Evolutionary conservation across 73 alveolate genomes (phyloP).

Genomic region (Paramecium octaurelia): DNA sequence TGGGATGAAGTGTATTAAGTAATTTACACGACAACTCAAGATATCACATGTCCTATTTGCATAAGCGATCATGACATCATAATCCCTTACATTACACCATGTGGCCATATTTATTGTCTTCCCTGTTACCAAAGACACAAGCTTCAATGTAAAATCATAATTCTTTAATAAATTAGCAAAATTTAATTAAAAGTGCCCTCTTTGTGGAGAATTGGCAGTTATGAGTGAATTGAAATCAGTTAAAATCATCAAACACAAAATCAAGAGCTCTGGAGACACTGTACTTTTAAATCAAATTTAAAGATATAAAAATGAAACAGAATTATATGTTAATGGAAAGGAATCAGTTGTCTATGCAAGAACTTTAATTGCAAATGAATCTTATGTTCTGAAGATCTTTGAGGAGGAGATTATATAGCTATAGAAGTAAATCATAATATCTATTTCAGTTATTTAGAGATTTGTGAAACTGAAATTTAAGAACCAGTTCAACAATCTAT

Average conservation of each 20-base stretch:
- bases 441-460: not conserved
- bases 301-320: not conserved
- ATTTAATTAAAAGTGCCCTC: constrained; percentile 48
- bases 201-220: constrained; percentile 56
- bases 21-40: constrained; percentile 28
- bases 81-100: constrained; percentile 59
- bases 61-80: constrained; percentile 53
- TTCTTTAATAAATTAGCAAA: constrained; percentile 58
- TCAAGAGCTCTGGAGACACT: not conserved
- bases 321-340: not conserved
- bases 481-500: not conserved
- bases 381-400: not conserved
- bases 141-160: constrained; percentile 11
- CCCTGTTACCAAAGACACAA: constrained; percentile 41
- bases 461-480: not conserved
- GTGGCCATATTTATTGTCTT: constrained; percentile 61
- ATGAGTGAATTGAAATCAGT: constrained; percentile 39
- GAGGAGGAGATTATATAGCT: not conserved
- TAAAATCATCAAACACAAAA: constrained; percentile 18
- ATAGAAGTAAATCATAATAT: not conserved
- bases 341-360: constrained; percentile 26
- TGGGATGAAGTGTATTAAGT: constrained; percentile 39
- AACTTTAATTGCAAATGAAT: not conserved
- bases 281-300: not conserved
- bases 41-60: constrained; percentile 60